These are phyloP conservation scores for Anethum foeniculum DNA, from an alignment of 140 eudicot species.

Conservation along the genomic window DNA sequence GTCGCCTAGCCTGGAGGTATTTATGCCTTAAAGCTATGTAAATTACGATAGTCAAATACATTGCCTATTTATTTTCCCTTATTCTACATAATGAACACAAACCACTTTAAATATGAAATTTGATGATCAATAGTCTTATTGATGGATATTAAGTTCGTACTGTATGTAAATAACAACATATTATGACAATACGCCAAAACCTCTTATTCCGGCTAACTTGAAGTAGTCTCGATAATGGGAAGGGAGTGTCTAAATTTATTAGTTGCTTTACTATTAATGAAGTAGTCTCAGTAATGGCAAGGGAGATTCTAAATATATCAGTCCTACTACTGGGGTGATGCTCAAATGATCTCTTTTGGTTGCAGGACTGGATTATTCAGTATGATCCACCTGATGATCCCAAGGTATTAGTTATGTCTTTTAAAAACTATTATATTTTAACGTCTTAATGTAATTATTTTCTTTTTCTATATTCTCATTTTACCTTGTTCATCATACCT, in stretches of 20 bases:
- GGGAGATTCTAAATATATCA: not conserved
- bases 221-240: not conserved
- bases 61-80: not conserved
- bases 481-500: slow-evolving; percentile 6
- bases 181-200: not conserved
- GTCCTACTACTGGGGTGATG: not conserved
- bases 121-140: not conserved
- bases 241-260: not conserved
- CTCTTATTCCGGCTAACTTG: not conserved
- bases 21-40: not conserved
- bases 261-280: not conserved
- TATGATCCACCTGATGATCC: slow-evolving; percentile 99
- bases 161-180: not conserved
- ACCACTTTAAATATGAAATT: not conserved
- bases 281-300: not conserved
- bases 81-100: not conserved
- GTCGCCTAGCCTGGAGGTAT: not conserved
- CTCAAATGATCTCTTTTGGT: slow-evolving; percentile 9
- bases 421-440: not conserved
- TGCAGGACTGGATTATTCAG: slow-evolving; percentile 95
- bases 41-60: not conserved
- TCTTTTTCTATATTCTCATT: not conserved
- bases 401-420: slow-evolving; percentile 37
- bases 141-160: not conserved
- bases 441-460: not conserved